Conservation (phyloP, 352 stramenopile species). For the Elongisporangium senticosum region DNA sequence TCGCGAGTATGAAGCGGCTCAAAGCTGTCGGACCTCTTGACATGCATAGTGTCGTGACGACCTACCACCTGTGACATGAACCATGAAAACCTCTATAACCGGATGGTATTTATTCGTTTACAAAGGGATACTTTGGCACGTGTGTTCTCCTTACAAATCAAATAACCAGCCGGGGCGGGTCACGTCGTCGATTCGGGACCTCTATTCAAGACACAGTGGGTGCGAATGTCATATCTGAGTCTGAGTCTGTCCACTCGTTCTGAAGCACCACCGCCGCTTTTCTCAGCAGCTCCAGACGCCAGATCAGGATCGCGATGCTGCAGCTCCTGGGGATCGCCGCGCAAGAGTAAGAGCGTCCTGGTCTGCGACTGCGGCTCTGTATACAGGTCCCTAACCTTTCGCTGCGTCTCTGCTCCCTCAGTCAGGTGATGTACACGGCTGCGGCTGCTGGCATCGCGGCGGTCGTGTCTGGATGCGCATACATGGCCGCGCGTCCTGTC, state of each 20-base stretch:
- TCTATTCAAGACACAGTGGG: background rate
- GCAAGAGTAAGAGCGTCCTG: background rate
- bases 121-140: too few species aligned
- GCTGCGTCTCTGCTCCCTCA: background rate
- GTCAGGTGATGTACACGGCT: background rate
- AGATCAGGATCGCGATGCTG: background rate
- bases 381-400: background rate
- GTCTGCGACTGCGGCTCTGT: background rate
- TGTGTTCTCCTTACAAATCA: background rate
- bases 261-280: conserved; percentile 1
- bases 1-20: conserved; percentile 28
- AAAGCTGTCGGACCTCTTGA: background rate
- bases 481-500: background rate
- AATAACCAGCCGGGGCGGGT: background rate
- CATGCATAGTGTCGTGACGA: background rate
- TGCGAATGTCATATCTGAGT: background rate
- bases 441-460: background rate
- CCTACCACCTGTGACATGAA: too few species aligned
- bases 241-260: background rate
- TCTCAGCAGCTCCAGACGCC: background rate
- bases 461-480: background rate
- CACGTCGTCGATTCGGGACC: background rate
- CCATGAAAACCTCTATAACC: background rate
- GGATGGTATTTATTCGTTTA: too few species aligned
- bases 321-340: background rate